Conservation (phyloP, 2,329 filamentous ascomycete genomes). For the Alternaria rosae region DNA sequence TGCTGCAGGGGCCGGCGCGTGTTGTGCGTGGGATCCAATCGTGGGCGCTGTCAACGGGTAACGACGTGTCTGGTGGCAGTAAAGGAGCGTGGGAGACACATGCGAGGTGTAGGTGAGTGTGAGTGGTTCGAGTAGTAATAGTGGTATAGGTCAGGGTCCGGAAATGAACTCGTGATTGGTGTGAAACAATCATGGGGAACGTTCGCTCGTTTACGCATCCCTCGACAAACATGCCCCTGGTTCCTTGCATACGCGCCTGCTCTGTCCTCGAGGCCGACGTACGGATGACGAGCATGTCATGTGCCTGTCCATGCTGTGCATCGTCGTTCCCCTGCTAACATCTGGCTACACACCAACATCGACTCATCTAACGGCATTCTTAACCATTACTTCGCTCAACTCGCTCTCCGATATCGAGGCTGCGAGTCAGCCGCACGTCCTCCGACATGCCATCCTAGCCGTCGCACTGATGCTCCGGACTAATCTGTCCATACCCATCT, state of each 20-base stretch:
- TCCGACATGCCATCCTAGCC: not conserved
- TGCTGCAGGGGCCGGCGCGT: constrained; percentile 10
- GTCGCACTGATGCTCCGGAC: not conserved
- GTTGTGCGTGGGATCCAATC: constrained; percentile 16
- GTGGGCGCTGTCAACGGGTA: constrained; percentile 1
- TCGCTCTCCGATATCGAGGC: not conserved
- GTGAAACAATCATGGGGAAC: constrained; percentile 2
- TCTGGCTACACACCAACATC: not conserved
- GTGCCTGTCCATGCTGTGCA: not conserved
- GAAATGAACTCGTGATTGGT: constrained; percentile 22
- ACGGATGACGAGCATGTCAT: not conserved
- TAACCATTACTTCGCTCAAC: not conserved
- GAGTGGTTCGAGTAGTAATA: constrained; percentile 19
- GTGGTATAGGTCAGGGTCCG: constrained; percentile 11
- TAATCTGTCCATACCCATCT: not conserved
- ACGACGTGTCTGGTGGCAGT: not conserved
- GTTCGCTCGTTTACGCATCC: not conserved
- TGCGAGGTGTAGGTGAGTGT: constrained; percentile 1
- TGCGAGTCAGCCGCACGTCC: not conserved
- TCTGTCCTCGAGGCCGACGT: constrained; percentile 5
- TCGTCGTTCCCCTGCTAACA: not conserved
- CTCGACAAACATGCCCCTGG: constrained; percentile 1
- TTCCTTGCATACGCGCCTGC: constrained; percentile 6
- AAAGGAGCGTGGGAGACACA: constrained; percentile 8
- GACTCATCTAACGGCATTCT: not conserved